Conservation (phyloP, 345 rosid genomes). For the Combretum micranthum region DNA sequence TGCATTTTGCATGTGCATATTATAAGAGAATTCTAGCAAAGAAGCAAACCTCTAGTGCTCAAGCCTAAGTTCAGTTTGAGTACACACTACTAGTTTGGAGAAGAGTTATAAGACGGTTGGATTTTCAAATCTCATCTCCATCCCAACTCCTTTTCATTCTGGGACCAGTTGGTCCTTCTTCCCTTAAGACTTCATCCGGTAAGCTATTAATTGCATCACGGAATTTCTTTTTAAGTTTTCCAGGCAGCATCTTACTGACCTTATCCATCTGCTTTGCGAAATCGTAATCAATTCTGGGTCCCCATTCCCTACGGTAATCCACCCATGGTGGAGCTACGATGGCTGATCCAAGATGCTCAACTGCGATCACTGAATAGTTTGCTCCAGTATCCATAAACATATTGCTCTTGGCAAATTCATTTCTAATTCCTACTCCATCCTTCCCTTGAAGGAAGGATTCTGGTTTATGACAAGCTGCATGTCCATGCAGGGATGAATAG, state of each 20-base stretch:
- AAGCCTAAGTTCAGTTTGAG: too few relatives aligned
- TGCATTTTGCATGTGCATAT: background rate
- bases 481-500: conserved; percentile 18
- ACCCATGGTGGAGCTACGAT: conserved; percentile 11
- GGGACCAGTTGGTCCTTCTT: conserved; percentile 22
- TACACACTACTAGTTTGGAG: too few relatives aligned
- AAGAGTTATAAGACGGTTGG: background rate
- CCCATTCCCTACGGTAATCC: conserved; percentile 17
- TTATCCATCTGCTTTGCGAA: conserved; percentile 11
- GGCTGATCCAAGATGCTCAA: conserved; percentile 11
- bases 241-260: conserved; percentile 5
- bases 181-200: conserved; percentile 13
- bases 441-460: conserved; percentile 15
- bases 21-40: too few relatives aligned
- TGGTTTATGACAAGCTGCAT: conserved; percentile 1
- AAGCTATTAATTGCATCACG: conserved; percentile 3
- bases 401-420: conserved; percentile 10
- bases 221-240: conserved; percentile 8
- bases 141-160: conserved; percentile 14
- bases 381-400: conserved; percentile 9
- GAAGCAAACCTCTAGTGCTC: too few relatives aligned
- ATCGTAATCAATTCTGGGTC: conserved; percentile 14
- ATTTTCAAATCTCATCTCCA: conserved; percentile 16
- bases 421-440: conserved; percentile 15
- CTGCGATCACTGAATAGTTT: conserved; percentile 10